Percentiles rank a stretch among this genome's conserved stretches.
Conservation (phyloP, 202 grass and related monocot species). For the Zizania palustris region DNA sequence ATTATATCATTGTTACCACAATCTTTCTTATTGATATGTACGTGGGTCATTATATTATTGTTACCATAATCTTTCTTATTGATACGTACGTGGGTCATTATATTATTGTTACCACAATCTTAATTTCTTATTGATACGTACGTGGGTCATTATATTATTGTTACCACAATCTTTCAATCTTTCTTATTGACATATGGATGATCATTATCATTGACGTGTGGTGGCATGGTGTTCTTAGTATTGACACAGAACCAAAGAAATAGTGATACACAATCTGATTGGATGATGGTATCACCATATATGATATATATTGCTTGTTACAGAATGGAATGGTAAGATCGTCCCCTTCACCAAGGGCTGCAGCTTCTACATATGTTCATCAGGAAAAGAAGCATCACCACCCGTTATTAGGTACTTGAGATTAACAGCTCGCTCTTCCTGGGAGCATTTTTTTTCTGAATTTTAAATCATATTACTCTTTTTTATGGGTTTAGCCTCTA, state of each 20-base stretch:
- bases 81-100: too few relatives aligned
- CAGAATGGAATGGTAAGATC: conserved; percentile 81
- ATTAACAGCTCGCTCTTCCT: background rate
- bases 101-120: too few relatives aligned
- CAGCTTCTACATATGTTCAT: conserved; percentile 72
- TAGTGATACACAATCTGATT: background rate
- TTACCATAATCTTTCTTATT: too few relatives aligned
- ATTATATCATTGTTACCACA: too few relatives aligned
- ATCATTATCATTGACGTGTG: too few relatives aligned
- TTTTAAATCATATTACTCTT: background rate
- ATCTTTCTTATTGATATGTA: too few relatives aligned
- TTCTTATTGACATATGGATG: too few relatives aligned
- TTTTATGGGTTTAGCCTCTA: background rate
- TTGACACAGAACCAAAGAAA: conserved; percentile 20
- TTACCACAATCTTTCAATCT: too few relatives aligned
- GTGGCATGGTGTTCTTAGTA: too few relatives aligned
- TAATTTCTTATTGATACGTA: too few relatives aligned
- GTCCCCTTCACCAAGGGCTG: conserved; percentile 78
- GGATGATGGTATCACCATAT: conserved; percentile 3
- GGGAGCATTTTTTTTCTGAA: conserved; percentile 3
- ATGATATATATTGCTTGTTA: conserved; percentile 41
- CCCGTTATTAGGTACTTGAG: conserved; percentile 68
- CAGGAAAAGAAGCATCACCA: conserved; percentile 36
- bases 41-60: too few relatives aligned
- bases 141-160: too few relatives aligned